Evolutionary conservation across 768 basidiomycete genomes (phyloP), one percentile per base, ranked within the genome.

Genomic region (Tylopilus balloui): DNA sequence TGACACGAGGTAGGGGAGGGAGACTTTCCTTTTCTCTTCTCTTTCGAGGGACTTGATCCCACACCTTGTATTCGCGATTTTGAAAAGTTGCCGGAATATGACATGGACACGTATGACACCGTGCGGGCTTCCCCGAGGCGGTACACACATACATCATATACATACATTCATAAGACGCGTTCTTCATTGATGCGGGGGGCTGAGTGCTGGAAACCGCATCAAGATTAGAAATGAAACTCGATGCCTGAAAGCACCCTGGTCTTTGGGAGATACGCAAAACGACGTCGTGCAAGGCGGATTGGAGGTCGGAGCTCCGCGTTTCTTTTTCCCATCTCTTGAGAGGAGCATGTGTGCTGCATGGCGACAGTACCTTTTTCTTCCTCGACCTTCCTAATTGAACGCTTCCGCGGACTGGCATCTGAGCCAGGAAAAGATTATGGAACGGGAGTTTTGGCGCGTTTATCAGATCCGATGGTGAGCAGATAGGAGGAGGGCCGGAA

Each of bases 131-230:
- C 4, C 17, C 8, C 20, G 37, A 45, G 54, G 58, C 58, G n/a
- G 43, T 59, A 47, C 54, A 11, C 23, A 32, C n/a, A 12, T 52
- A 41, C 38, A 4, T 35, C 12, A n/a, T n/a, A n/a, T 9, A 15
- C 34, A 38, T 41, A n/a, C 42, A 9, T 19, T 36, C 38, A 32
- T 47, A 20, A 42, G n/a, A 34, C 24, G 24, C 10, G 9, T 11
- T 42, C 20, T 37, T 54, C 35, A 40, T 42, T 58, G 56, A 47
- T 56, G 56, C n/a, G n/a, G n/a, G n/a, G n/a, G 48, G 39, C 46
- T 45, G 55, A 19, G 48, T 35, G n/a, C n/a, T n/a, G n/a, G n/a
- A n/a, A n/a, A 55, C 21, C 20, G 35, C 15, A 37, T 20, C 27
- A 24, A 29, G 19, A 13, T 15, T 36, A 6, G n/a, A 44, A 15